A percentile compares a stretch with the other conserved stretches of the same genome.
Evolutionary conservation across 495 filamentous ascomycete species (phyloP).

Genomic region (Antarctomyces pellizariae): DNA sequence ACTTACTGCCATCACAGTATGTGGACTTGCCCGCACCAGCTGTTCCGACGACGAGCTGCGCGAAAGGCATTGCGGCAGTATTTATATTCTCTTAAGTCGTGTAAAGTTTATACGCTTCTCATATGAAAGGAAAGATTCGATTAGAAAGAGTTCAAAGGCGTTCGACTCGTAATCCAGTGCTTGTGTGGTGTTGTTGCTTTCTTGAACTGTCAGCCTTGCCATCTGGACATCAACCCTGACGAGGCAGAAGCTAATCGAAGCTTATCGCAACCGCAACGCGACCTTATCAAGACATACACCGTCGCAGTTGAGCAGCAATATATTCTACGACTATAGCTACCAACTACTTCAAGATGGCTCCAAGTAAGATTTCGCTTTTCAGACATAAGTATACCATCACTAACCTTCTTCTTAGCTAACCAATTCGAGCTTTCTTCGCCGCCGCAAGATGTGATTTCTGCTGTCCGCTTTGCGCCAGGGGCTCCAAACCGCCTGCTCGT

Average conservation of each 20-base stretch:
- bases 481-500: constrained; percentile 50
- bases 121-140: too few species aligned
- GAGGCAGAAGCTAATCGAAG: too few species aligned
- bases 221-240: too few species aligned
- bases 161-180: too few species aligned
- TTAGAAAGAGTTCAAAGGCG: too few species aligned
- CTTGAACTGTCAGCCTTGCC: too few species aligned
- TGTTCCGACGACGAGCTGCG: constrained; percentile 59
- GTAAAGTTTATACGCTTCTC: neutral
- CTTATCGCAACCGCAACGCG: too few species aligned
- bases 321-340: too few species aligned
- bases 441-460: constrained; percentile 73
- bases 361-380: constrained; percentile 6
- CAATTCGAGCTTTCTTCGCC: constrained; percentile 51
- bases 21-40: constrained; percentile 92
- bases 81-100: neutral
- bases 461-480: constrained; percentile 57
- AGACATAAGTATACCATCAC: neutral
- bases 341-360: constrained; percentile 13
- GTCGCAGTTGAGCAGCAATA: too few species aligned
- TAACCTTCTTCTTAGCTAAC: constrained; percentile 16
- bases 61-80: constrained; percentile 11
- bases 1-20: constrained; percentile 75
- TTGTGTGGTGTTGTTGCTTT: too few species aligned
- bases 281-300: too few species aligned